Conservation (phyloP, 192 early-diverging fungal species). For the Coemansia sp. region DNA sequence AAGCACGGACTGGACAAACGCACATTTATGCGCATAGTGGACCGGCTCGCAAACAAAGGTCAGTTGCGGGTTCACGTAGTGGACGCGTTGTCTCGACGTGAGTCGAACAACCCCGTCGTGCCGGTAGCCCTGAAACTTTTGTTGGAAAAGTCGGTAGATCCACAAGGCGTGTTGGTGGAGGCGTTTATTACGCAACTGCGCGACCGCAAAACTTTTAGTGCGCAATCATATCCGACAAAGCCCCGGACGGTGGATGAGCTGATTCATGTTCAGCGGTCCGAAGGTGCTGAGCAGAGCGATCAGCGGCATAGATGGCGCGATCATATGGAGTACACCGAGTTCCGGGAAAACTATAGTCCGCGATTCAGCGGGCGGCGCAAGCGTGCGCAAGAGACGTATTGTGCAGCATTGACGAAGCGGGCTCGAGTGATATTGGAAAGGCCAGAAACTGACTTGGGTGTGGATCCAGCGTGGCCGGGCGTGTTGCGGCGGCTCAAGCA, state of each 20-base stretch:
- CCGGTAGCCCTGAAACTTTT: constrained; percentile 6
- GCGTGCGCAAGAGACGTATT: not conserved
- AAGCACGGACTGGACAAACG: constrained; percentile 31
- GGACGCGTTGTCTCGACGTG: not conserved
- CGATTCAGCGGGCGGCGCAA: not conserved
- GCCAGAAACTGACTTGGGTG: not conserved
- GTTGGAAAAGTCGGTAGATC: constrained; percentile 21
- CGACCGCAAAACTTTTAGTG: constrained; percentile 15
- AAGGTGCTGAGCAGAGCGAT: constrained; percentile 6
- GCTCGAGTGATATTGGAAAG: constrained; percentile 13
- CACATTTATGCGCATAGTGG: constrained; percentile 25
- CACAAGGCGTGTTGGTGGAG: constrained; percentile 21
- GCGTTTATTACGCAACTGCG: constrained; percentile 22
- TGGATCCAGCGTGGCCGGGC: constrained; percentile 9
- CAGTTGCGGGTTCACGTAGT: not conserved
- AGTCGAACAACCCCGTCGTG: not conserved
- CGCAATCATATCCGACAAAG: not conserved
- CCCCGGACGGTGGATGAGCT: constrained; percentile 2
- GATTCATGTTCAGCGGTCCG: constrained; percentile 15
- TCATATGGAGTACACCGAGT: not conserved
- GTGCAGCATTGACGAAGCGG: constrained; percentile 7
- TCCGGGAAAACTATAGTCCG: not conserved
- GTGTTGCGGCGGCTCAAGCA: constrained; percentile 12
- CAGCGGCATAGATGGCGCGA: not conserved
- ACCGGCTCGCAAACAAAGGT: constrained; percentile 8